A percentile compares a stretch with the other conserved stretches of the same genome.
These are phyloP conservation scores for Candida pseudoglaebosa DNA, from an alignment of 805 yeast species.

Conservation along the genomic window DNA sequence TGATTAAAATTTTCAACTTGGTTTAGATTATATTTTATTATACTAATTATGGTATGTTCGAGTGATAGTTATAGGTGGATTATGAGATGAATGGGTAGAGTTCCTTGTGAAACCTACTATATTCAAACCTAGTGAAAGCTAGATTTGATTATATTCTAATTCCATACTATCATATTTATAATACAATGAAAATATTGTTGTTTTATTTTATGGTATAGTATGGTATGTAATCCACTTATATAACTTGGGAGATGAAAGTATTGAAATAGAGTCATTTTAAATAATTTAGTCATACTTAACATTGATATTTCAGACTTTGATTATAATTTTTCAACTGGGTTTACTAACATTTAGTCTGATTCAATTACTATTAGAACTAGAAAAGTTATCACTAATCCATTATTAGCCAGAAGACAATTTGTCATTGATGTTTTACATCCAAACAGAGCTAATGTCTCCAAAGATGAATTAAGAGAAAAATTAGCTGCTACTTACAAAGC, in stretches of 20 bases:
- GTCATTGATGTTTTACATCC: constrained; percentile 99
- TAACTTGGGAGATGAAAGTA: neutral
- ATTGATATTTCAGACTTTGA: neutral
- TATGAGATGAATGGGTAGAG: neutral
- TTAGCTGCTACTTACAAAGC: constrained; percentile 85
- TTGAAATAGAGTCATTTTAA: no score
- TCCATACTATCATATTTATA: constrained; percentile 1
- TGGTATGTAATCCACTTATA: neutral
- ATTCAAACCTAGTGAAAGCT: neutral
- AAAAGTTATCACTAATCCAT: constrained; percentile 98
- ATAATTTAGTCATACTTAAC: no score
- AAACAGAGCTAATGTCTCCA: constrained; percentile 97
- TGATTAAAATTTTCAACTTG: neutral
- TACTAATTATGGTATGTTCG: constrained; percentile 2
- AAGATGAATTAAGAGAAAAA: constrained; percentile 97
- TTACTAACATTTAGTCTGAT: constrained; percentile 70
- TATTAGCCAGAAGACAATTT: constrained; percentile 98
- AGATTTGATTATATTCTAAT: neutral
- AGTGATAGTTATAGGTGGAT: constrained; percentile 2
- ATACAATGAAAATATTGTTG: neutral
- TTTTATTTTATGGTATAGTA: neutral
- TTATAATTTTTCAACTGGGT: neutral
- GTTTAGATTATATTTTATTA: neutral
- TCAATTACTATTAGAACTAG: constrained; percentile 99
- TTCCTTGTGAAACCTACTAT: neutral